Evolutionary conservation across 768 basidiomycete species (phyloP).

Genomic region (Lyophyllum atratum): DNA sequence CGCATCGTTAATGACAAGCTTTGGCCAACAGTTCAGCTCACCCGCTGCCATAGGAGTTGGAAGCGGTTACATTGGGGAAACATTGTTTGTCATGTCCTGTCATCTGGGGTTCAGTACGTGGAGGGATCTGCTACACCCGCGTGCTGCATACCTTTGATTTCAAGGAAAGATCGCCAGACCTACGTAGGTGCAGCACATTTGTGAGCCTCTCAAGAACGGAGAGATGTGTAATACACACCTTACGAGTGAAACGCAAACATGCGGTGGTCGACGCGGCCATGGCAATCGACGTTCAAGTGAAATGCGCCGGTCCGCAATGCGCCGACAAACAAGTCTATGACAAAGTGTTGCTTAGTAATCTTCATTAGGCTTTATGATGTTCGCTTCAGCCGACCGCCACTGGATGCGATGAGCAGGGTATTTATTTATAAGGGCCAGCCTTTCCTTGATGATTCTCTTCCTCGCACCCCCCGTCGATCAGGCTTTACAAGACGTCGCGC

Average conservation of each 20-base stretch:
- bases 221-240: constrained; percentile 36
- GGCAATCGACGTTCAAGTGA: neutral
- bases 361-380: no score
- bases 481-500: neutral
- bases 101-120: constrained; percentile 6
- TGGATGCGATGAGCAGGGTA: neutral
- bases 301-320: neutral
- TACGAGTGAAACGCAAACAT: constrained; percentile 69
- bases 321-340: neutral
- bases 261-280: constrained; percentile 53
- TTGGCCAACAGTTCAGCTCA: neutral
- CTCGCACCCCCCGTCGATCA: neutral
- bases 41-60: neutral
- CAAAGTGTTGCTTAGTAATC: no score
- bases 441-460: neutral
- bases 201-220: neutral
- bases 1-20: constrained; percentile 69
- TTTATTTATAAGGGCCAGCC: neutral
- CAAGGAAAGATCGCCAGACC: constrained; percentile 85
- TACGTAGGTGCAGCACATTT: constrained; percentile 22
- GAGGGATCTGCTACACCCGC: neutral
- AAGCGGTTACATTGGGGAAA: constrained; percentile 66
- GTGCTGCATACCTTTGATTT: constrained; percentile 59
- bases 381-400: no score
- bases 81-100: constrained; percentile 80